Conservation (phyloP, 352 stramenopile species). For the Lagenidium giganteum region DNA sequence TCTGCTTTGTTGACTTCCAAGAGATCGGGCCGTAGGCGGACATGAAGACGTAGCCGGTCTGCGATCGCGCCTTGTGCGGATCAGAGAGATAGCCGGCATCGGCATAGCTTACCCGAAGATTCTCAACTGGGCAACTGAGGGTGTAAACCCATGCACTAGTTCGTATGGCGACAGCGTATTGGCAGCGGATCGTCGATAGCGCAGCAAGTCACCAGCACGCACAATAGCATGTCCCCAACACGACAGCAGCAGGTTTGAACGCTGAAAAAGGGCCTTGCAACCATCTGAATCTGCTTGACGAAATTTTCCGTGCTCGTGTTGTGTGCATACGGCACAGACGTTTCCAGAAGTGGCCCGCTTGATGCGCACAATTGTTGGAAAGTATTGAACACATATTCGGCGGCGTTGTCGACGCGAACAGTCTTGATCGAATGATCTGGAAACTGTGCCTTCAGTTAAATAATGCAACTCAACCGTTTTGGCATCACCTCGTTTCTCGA, state of each 20-base stretch:
- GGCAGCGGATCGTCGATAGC: slow-evolving; percentile 3
- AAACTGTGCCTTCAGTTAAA: slow-evolving; percentile 13
- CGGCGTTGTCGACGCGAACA: slow-evolving; percentile 11
- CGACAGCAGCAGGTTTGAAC: slow-evolving; percentile 7
- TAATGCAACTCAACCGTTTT: slow-evolving; percentile 13
- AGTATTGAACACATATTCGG: slow-evolving; percentile 8
- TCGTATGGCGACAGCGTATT: slow-evolving; percentile 6
- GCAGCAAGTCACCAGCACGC: slow-evolving; percentile 6
- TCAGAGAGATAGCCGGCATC: too few species aligned
- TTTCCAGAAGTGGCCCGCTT: slow-evolving; percentile 7
- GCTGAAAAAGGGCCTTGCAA: slow-evolving; percentile 5
- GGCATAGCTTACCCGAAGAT: too few species aligned
- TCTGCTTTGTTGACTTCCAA: too few species aligned
- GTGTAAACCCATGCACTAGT: slow-evolving; percentile 4
- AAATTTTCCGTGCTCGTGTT: slow-evolving; percentile 12
- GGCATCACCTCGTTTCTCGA: slow-evolving; percentile 17
- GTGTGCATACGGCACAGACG: slow-evolving; percentile 9
- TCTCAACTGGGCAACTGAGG: slow-evolving; percentile 3
- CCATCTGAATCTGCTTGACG: slow-evolving; percentile 11
- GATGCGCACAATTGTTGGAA: slow-evolving; percentile 13
- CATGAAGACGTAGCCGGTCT: too few species aligned
- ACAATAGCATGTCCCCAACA: slow-evolving; percentile 11
- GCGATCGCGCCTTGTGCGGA: too few species aligned
- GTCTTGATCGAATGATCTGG: slow-evolving; percentile 9
- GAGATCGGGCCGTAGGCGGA: too few species aligned